Conservation (phyloP, 2,329 filamentous ascomycete genomes). For the Gyromitra esculenta region DNA sequence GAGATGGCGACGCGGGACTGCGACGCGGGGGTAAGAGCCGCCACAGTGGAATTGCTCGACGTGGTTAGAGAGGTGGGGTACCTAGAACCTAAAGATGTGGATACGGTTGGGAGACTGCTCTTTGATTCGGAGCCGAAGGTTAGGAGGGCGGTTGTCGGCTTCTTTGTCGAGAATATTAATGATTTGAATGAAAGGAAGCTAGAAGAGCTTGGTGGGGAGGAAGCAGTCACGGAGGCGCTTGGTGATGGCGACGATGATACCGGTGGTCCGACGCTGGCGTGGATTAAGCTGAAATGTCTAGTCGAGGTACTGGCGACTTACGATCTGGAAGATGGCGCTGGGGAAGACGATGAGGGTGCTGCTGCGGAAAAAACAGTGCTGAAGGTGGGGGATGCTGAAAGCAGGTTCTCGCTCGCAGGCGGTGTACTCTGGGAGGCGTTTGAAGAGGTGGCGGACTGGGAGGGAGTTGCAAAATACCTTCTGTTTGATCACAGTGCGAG, state of each 20-base stretch:
- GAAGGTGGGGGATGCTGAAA: slow-evolving; percentile 74
- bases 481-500: slow-evolving; percentile 87
- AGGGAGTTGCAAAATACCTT: slow-evolving; percentile 86
- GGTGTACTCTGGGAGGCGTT: slow-evolving; percentile 86
- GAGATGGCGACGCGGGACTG: slow-evolving; percentile 91
- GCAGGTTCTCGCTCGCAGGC: slow-evolving; percentile 84
- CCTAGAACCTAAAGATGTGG: slow-evolving; percentile 90
- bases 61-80: slow-evolving; percentile 83
- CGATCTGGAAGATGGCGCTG: slow-evolving; percentile 68
- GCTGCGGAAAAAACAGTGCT: slow-evolving; percentile 64
- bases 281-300: slow-evolving; percentile 91
- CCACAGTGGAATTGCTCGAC: slow-evolving; percentile 83
- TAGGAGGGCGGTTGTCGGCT: slow-evolving; percentile 85
- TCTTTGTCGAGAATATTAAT: slow-evolving; percentile 87
- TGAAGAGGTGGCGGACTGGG: slow-evolving; percentile 84
- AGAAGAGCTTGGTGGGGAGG: slow-evolving; percentile 84
- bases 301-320: slow-evolving; percentile 85
- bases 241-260: slow-evolving; percentile 75
- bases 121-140: slow-evolving; percentile 87
- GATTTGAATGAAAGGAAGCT: slow-evolving; percentile 81
- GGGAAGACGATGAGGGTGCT: slow-evolving; percentile 67
- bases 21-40: slow-evolving; percentile 80
- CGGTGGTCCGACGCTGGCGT: slow-evolving; percentile 78
- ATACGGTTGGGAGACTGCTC: slow-evolving; percentile 84
- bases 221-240: slow-evolving; percentile 78